phyloP scores from a whole-genome alignment of 257 asterid species.

The Echites panduratus region DNA sequence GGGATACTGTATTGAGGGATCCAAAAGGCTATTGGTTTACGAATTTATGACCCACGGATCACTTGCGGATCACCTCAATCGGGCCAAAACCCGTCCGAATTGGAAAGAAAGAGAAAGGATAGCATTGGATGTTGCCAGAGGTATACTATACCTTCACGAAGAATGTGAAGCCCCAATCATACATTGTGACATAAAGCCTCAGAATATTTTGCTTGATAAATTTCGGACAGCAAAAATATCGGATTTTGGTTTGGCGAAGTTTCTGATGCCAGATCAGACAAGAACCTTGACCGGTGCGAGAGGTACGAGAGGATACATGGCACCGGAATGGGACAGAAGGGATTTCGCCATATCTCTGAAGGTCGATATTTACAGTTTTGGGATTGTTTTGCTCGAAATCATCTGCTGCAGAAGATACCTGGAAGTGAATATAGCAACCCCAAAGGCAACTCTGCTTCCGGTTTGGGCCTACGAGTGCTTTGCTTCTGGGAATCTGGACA shows the following conservation, averaged over 20 bases:
- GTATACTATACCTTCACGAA: conserved; percentile 26
- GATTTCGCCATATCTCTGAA: conserved; percentile 19
- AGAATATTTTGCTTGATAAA: conserved; percentile 23
- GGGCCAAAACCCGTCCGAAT: not conserved
- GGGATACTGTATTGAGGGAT: conserved; percentile 24
- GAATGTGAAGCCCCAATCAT: conserved; percentile 29
- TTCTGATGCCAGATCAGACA: conserved; percentile 30
- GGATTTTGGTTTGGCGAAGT: conserved; percentile 22
- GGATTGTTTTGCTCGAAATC: conserved; percentile 26
- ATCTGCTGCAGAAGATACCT: conserved; percentile 20
- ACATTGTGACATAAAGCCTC: conserved; percentile 27
- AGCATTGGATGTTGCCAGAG: conserved; percentile 26
- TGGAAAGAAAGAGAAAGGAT: conserved; percentile 22
- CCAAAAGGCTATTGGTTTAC: conserved; percentile 21
- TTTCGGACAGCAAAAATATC: conserved; percentile 24
- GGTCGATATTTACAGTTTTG: conserved; percentile 25
- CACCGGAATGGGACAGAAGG: conserved; percentile 26
- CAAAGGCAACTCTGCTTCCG: conserved; percentile 21
- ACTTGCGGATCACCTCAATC: conserved; percentile 19
- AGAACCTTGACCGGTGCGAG: conserved; percentile 22
- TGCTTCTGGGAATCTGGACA: conserved; percentile 7
- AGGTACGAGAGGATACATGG: conserved; percentile 28
- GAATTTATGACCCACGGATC: conserved; percentile 31
- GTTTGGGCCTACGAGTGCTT: conserved; percentile 25
- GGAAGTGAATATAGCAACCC: conserved; percentile 7